Evolutionary conservation across 257 asterid genomes (phyloP).

Genomic region (Apocynum venetum): DNA sequence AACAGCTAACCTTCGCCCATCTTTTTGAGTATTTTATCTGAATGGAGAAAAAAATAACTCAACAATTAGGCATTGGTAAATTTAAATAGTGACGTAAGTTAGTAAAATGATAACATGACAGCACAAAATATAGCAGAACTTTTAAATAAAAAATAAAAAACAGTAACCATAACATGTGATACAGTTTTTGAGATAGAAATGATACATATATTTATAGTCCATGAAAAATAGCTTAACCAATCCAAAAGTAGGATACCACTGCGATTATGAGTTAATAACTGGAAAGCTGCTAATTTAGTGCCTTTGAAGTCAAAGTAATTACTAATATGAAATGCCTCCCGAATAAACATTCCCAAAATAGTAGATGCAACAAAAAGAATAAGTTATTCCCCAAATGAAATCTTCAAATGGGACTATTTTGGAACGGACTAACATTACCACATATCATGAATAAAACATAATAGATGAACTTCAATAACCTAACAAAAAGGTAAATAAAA

Average conservation of each 20-base stretch:
- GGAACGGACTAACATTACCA: too few relatives aligned
- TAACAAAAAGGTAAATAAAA: not conserved
- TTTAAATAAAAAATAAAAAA: not conserved
- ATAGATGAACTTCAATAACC: not conserved
- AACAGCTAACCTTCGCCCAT: slow-evolving; percentile 95
- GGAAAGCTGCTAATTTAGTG: not conserved
- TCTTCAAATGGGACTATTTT: too few relatives aligned
- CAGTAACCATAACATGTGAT: too few relatives aligned
- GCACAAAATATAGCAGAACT: not conserved
- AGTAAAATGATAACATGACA: not conserved
- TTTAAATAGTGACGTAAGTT: not conserved
- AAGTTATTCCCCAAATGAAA: too few relatives aligned
- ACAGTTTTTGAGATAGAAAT: not conserved
- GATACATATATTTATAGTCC: not conserved
- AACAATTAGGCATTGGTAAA: not conserved
- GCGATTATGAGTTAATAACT: not conserved
- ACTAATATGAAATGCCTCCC: not conserved
- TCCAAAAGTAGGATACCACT: not conserved
- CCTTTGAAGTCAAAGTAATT: not conserved
- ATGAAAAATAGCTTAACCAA: not conserved
- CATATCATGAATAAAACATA: not conserved
- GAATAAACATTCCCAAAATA: not conserved
- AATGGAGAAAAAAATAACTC: not conserved
- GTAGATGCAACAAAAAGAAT: not conserved
- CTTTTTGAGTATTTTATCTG: slow-evolving; percentile 88